phyloP scores from a whole-genome alignment of 106 monocot genomes.

The Platanthera zijinensis region DNA sequence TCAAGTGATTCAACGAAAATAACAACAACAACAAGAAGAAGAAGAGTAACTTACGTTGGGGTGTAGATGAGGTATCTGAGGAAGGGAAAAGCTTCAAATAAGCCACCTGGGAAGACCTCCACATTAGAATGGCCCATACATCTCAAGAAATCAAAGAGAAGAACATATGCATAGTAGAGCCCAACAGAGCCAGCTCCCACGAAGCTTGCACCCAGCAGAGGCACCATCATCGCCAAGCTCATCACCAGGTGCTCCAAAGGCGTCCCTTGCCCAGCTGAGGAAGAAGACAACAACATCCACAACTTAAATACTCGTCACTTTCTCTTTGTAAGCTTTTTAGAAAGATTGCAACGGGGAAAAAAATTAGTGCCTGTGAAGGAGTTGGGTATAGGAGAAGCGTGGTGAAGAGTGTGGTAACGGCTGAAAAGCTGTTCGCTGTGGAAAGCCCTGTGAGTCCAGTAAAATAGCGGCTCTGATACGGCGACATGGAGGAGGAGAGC shows the following conservation, averaged over 20 bases:
- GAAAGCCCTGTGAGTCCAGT: slow-evolving; percentile 49
- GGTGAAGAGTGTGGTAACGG: slow-evolving; percentile 70
- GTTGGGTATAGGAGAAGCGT: slow-evolving; percentile 56
- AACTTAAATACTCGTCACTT: not conserved
- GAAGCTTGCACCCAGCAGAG: slow-evolving; percentile 27
- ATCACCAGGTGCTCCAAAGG: slow-evolving; percentile 45
- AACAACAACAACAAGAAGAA: not conserved
- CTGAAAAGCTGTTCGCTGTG: slow-evolving; percentile 45
- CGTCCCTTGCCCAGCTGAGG: slow-evolving; percentile 33
- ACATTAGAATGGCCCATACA: slow-evolving; percentile 52
- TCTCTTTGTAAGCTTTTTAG: not conserved
- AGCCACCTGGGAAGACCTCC: slow-evolving; percentile 32
- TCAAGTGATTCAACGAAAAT: not conserved
- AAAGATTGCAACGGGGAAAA: not conserved
- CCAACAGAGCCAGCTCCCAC: slow-evolving; percentile 32
- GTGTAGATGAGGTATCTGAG: slow-evolving; percentile 81
- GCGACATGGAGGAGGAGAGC: slow-evolving; percentile 10
- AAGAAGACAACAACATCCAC: not conserved
- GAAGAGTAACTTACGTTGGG: slow-evolving; percentile 59
- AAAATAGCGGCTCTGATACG: slow-evolving; percentile 21
- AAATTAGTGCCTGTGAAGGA: slow-evolving; percentile 58
- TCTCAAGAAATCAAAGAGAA: slow-evolving; percentile 38
- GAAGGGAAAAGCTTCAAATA: slow-evolving; percentile 46
- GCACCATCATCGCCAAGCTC: slow-evolving; percentile 18
- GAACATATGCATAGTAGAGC: slow-evolving; percentile 29